A percentile compares a stretch with the other conserved stretches of the same genome.
These are phyloP conservation scores for Phytophthora boehmeriae DNA, from an alignment of 352 stramenopile genomes.

Conservation along the genomic window DNA sequence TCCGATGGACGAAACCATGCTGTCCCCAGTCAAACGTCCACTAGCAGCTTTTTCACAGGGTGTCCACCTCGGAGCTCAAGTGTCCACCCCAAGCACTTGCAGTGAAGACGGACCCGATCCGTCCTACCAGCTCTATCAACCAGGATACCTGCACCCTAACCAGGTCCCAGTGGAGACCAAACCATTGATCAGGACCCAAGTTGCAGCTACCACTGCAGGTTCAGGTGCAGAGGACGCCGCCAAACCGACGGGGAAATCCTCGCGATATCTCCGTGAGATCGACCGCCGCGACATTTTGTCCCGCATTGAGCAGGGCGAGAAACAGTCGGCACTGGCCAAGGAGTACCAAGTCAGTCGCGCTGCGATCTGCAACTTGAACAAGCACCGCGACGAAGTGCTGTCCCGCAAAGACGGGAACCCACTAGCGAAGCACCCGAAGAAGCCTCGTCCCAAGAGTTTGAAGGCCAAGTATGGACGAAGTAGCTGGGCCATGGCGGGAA, in stretches of 20 bases:
- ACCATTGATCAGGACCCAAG: neutral
- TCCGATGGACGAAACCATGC: neutral
- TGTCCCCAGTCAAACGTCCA: no score
- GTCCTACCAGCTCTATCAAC: no score
- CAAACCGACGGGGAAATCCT: constrained; percentile 33
- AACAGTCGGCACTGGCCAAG: constrained; percentile 65
- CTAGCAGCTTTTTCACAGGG: no score
- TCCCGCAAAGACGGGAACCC: constrained; percentile 54
- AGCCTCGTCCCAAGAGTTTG: constrained; percentile 31
- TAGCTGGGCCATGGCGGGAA: constrained; percentile 14
- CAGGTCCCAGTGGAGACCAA: no score
- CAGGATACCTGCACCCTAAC: no score
- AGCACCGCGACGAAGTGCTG: constrained; percentile 56
- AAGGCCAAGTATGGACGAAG: constrained; percentile 22
- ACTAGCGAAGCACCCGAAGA: constrained; percentile 63
- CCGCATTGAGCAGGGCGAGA: constrained; percentile 59
- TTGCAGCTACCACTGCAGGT: neutral
- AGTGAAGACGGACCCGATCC: constrained; percentile 2
- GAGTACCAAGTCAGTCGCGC: constrained; percentile 70
- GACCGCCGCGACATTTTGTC: constrained; percentile 60
- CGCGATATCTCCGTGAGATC: constrained; percentile 66
- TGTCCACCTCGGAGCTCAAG: neutral
- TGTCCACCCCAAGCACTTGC: constrained; percentile 19
- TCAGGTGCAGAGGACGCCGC: neutral
- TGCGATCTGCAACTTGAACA: constrained; percentile 70